phyloP scores from a whole-genome alignment of 2,329 filamentous ascomycete species.

The Colletotrichum sp. region DNA sequence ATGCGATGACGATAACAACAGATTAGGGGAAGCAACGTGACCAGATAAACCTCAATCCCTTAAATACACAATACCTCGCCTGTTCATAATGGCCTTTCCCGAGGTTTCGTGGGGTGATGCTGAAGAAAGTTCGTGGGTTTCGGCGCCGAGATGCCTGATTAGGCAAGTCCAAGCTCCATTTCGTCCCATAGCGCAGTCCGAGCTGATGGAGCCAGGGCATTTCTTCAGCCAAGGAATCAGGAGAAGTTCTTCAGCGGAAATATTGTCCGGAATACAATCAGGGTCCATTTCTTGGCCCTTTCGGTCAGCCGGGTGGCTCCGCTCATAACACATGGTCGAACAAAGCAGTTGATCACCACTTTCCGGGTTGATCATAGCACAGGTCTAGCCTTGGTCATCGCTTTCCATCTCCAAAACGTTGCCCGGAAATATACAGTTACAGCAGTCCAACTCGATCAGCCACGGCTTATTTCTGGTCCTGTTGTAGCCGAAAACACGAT shows the following conservation, averaged over 20 bases:
- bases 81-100: neutral
- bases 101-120: neutral
- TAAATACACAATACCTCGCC: neutral
- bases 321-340: rapidly evolving
- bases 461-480: too few relatives aligned
- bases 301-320: neutral
- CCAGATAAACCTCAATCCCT: neutral
- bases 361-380: neutral
- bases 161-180: neutral
- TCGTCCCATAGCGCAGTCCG: neutral
- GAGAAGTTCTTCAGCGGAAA: neutral
- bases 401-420: neutral
- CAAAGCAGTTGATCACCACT: neutral
- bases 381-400: too few relatives aligned
- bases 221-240: neutral
- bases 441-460: neutral
- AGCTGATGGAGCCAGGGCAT: neutral
- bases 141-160: neutral
- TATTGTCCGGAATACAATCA: neutral
- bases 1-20: neutral
- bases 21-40: neutral
- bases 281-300: neutral
- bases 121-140: neutral
- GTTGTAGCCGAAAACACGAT: too few relatives aligned
- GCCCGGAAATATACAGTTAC: neutral